phyloP scores from a whole-genome alignment of 371 early-diverging fungal species.

The Rhizopus sp. region DNA sequence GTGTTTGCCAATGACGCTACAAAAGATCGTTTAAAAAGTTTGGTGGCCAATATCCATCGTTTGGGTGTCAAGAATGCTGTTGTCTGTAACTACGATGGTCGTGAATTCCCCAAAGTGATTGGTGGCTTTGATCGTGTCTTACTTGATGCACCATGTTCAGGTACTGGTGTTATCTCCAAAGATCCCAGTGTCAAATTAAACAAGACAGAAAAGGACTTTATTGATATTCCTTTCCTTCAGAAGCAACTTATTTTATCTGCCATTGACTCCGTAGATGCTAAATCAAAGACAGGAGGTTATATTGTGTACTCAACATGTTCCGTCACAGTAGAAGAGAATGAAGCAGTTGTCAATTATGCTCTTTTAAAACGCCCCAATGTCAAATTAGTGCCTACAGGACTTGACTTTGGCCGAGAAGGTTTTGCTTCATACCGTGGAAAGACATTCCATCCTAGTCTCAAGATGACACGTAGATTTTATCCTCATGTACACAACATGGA shows the following conservation, averaged over 20 bases:
- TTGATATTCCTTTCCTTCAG: slow-evolving; percentile 89
- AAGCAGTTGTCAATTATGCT: slow-evolving; percentile 97
- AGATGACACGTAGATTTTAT: slow-evolving; percentile 92
- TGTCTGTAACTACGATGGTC: slow-evolving; percentile 97
- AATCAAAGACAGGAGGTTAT: slow-evolving; percentile 91
- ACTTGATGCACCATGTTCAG: slow-evolving; percentile 99
- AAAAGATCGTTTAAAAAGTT: slow-evolving; percentile 89
- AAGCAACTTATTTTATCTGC: slow-evolving; percentile 96
- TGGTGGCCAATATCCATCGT: slow-evolving; percentile 96
- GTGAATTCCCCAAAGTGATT: slow-evolving; percentile 91
- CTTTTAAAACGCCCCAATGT: slow-evolving; percentile 93
- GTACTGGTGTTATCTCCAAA: slow-evolving; percentile 99
- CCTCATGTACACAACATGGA: slow-evolving; percentile 99
- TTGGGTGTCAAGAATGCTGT: slow-evolving; percentile 94
- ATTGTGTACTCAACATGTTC: slow-evolving; percentile 99
- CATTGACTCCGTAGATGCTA: slow-evolving; percentile 97
- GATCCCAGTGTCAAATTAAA: slow-evolving; percentile 96
- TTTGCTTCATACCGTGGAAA: slow-evolving; percentile 87
- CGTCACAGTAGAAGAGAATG: slow-evolving; percentile 98
- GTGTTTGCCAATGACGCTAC: slow-evolving; percentile 98
- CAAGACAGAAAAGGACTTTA: slow-evolving; percentile 93
- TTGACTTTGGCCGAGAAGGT: slow-evolving; percentile 94
- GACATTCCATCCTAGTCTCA: slow-evolving; percentile 85
- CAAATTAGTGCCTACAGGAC: slow-evolving; percentile 85
- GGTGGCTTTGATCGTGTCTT: slow-evolving; percentile 98